phyloP scores from a whole-genome alignment of 306 rosid genomes.

The Castanospermum australe region DNA sequence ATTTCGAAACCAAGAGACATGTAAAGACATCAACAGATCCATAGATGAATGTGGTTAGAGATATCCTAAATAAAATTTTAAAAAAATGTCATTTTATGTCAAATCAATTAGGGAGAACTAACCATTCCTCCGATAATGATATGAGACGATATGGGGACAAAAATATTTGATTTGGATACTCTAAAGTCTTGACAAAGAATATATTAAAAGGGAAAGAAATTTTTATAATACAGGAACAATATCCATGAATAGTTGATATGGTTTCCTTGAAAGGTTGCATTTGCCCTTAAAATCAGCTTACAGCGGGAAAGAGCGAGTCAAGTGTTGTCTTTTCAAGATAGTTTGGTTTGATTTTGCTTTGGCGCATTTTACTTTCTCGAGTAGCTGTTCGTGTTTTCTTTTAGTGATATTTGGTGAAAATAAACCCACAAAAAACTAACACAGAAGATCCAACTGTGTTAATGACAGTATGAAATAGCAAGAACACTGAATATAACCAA shows the following conservation, averaged over 20 bases:
- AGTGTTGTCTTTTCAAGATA: conserved; percentile 34
- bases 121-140: conserved; percentile 1
- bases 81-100: conserved; percentile 4
- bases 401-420: not conserved
- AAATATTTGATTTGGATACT: conserved; percentile 13
- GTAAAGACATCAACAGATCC: not conserved
- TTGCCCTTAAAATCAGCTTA: conserved; percentile 34
- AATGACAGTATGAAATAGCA: not conserved
- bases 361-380: conserved; percentile 24
- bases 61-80: not conserved
- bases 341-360: conserved; percentile 7
- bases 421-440: not conserved
- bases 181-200: not conserved
- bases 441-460: not conserved
- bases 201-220: not conserved
- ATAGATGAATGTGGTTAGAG: not conserved
- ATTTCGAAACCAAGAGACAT: not conserved
- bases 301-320: conserved; percentile 1
- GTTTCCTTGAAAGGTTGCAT: conserved; percentile 38
- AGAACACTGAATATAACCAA: not conserved
- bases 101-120: not conserved
- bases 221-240: conserved; percentile 26
- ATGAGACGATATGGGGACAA: not conserved
- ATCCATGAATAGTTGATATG: conserved; percentile 30
- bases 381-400: too few species aligned